Evolutionary conservation across 768 basidiomycete species (phyloP), one percentile per base, ranked within the genome.

Genomic region (Inosperma sp.): DNA sequence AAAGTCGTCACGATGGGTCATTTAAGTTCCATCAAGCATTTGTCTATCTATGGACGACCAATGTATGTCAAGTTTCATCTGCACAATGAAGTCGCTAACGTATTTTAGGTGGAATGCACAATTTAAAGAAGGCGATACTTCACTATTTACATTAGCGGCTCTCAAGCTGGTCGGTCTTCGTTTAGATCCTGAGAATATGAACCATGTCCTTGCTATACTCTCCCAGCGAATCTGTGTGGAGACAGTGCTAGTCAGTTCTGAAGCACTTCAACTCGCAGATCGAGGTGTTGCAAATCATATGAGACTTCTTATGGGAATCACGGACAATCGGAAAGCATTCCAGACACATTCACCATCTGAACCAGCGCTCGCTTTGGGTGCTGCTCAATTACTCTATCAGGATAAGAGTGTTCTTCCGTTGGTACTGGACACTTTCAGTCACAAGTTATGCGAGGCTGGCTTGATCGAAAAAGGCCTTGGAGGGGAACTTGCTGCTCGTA

Each of bases 141-240:
- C 30, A 41, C 49, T 42, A 43, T 34, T 51, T 43, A 42, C n/a
- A 44, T 34, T 44, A 30, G 49, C 49, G 22, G 49, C 41, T 27
- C 22, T 35, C 8, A 36, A 27, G 17, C 22, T 50, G 23, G 31
- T 30, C 25, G 37, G 41, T 43, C 14, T 30, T 26, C 9, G 35
- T 33, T 51, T 51, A 23, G 27, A 43, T 30, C 42, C 42, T 30
- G 30, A 3, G 27, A 29, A 43, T 43, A 25, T 1, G 46, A 3
- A 48, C 12, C 22, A 54, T 27, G 45, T 56, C 17, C 33, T 56
- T 58, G 53, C 59, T 17, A 54, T 60, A 35, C 51, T 60, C 39
- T 55, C 57, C 25, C 57, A 55, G 44, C 54, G 57, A 42, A 17
- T 60, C 27, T 55, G 54, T 34, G 16, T 60, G 33, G 59, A 60